phyloP scores from a whole-genome alignment of 2,329 filamentous ascomycete genomes.

The Apiospora sp. region DNA sequence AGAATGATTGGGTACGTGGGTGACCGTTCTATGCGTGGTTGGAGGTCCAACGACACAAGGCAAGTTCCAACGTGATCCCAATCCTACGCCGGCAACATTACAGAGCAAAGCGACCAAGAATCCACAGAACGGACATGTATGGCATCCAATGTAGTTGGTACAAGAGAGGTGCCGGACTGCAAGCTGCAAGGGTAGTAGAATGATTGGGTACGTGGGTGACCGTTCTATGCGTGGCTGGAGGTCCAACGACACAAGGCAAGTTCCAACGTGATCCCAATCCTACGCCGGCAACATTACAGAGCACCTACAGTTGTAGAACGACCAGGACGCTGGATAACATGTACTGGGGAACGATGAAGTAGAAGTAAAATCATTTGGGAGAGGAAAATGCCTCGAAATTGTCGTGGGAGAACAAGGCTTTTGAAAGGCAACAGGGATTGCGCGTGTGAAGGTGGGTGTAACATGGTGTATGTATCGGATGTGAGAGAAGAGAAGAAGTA shows the following conservation, averaged over 20 bases:
- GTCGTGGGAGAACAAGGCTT: too few species aligned
- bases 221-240: background rate
- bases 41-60: background rate
- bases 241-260: background rate
- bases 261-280: background rate
- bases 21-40: background rate
- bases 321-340: too few species aligned
- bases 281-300: background rate
- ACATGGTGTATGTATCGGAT: too few species aligned
- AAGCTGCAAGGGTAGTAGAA: background rate
- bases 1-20: background rate
- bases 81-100: constrained; percentile 4
- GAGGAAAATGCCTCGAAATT: too few species aligned
- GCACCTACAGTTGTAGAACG: constrained; percentile 31
- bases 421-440: too few species aligned
- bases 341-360: too few species aligned
- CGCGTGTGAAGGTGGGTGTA: too few species aligned
- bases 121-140: too few species aligned
- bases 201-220: background rate
- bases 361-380: too few species aligned
- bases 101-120: too few species aligned
- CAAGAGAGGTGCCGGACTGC: background rate
- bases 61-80: background rate
- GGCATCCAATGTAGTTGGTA: too few species aligned
- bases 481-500: too few species aligned